Percentiles rank a stretch among this genome's conserved stretches.
Evolutionary conservation across 352 stramenopile species (phyloP).

Genomic region (Phytophthora colocasiae): DNA sequence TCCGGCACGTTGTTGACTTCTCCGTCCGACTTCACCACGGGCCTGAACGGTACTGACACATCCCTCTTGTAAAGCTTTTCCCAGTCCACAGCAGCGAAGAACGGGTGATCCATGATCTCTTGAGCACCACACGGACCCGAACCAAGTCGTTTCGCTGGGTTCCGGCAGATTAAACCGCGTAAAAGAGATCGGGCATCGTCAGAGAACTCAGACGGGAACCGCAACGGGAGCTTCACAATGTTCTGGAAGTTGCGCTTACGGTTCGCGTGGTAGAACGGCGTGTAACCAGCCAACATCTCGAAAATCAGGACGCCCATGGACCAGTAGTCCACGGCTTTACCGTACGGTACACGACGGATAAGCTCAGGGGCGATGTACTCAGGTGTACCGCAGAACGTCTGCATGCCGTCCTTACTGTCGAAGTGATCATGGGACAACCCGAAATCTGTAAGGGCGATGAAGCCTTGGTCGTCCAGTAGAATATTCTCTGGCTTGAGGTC

Average conservation of each 20-base stretch:
- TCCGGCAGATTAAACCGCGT: constrained; percentile 74
- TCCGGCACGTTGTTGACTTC: constrained; percentile 82
- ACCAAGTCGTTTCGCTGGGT: constrained; percentile 77
- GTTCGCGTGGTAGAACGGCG: constrained; percentile 82
- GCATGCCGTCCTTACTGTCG: constrained; percentile 78
- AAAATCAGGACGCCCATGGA: constrained; percentile 86
- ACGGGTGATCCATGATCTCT: constrained; percentile 88
- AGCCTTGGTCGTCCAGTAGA: constrained; percentile 83
- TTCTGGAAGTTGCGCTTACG: constrained; percentile 90
- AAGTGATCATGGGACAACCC: constrained; percentile 84
- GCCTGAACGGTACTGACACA: constrained; percentile 66
- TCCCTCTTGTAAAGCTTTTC: constrained; percentile 84
- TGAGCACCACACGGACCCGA: constrained; percentile 69
- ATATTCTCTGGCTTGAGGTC: constrained; percentile 91
- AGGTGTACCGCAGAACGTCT: constrained; percentile 86
- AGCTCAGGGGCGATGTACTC: constrained; percentile 89
- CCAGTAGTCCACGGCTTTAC: constrained; percentile 90
- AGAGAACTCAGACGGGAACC: constrained; percentile 79
- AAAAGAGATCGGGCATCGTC: constrained; percentile 79
- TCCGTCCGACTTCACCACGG: constrained; percentile 71
- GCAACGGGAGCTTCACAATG: constrained; percentile 80
- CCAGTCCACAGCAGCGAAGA: constrained; percentile 82
- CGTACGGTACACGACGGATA: constrained; percentile 77
- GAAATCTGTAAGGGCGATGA: constrained; percentile 90
- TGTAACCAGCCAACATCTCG: constrained; percentile 85